Evolutionary conservation across 257 asterid genomes (phyloP).

Genomic region (Solanum commersonii): DNA sequence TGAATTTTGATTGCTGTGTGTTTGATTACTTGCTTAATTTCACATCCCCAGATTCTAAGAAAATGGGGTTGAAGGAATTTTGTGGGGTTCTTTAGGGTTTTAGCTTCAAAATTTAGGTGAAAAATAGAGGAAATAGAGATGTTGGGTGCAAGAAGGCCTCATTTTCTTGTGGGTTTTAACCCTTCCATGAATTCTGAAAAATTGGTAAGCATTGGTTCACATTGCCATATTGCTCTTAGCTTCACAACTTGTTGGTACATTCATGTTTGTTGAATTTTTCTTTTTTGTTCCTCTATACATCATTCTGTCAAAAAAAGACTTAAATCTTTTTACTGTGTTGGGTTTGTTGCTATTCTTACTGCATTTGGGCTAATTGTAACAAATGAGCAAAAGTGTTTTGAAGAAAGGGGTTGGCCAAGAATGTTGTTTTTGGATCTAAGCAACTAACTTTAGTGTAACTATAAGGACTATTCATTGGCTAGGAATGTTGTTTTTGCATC

Average conservation of each 20-base stretch:
- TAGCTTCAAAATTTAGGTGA: not conserved
- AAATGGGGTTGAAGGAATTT: not conserved
- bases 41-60: not conserved
- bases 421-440: not conserved
- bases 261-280: not conserved
- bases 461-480: too few species aligned
- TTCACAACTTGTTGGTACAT: not conserved
- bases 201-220: slow-evolving; percentile 38
- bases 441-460: not conserved
- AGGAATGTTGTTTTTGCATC: not conserved
- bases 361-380: not conserved
- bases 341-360: not conserved
- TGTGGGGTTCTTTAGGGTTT: not conserved
- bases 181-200: slow-evolving; percentile 49
- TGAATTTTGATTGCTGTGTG: not conserved
- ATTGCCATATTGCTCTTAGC: not conserved
- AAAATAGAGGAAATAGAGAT: slow-evolving; percentile 15
- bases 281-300: not conserved
- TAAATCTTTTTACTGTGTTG: not conserved
- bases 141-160: slow-evolving; percentile 49
- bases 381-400: not conserved
- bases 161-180: slow-evolving; percentile 67
- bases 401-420: not conserved
- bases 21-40: not conserved
- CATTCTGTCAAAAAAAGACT: not conserved